phyloP scores from a whole-genome alignment of 805 yeast species.

The Kazachstania taianensis region DNA sequence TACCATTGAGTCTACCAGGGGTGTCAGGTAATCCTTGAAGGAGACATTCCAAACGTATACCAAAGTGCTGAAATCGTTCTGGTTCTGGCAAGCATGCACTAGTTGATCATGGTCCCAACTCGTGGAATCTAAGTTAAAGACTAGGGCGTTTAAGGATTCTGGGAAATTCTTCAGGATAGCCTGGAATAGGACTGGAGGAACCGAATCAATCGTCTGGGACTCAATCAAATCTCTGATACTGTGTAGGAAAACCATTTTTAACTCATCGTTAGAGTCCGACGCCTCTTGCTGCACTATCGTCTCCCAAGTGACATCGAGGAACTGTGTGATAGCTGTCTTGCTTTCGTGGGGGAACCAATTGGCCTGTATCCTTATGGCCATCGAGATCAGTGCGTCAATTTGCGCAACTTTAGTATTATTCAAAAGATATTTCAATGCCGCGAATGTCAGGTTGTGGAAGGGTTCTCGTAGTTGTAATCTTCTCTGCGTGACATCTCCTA shows the following conservation, averaged over 20 bases:
- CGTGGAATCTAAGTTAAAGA: slow-evolving; percentile 57
- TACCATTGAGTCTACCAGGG: slow-evolving; percentile 49
- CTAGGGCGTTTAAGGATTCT: slow-evolving; percentile 49
- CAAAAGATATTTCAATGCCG: slow-evolving; percentile 20
- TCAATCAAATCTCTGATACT: slow-evolving; percentile 2
- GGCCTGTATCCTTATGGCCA: slow-evolving; percentile 1
- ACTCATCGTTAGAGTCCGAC: neutral
- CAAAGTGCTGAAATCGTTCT: slow-evolving; percentile 50
- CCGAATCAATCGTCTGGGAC: slow-evolving; percentile 21
- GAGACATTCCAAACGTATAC: slow-evolving; percentile 64
- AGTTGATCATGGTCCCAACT: slow-evolving; percentile 74
- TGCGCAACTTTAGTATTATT: slow-evolving; percentile 6
- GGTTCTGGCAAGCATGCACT: slow-evolving; percentile 45
- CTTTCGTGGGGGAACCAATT: slow-evolving; percentile 4
- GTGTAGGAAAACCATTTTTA: slow-evolving; percentile 1
- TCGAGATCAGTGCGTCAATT: neutral
- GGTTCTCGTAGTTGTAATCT: slow-evolving; percentile 22
- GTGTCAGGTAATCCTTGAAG: slow-evolving; percentile 61
- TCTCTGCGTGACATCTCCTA: slow-evolving; percentile 8
- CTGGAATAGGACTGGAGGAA: slow-evolving; percentile 59
- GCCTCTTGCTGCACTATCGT: neutral
- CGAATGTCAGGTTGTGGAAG: slow-evolving; percentile 22
- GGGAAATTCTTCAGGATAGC: slow-evolving; percentile 36
- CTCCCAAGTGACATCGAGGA: slow-evolving; percentile 7
- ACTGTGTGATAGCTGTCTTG: neutral